Evolutionary conservation across 495 filamentous ascomycete species (phyloP).

Genomic region (Talaromyces stipitatus): DNA sequence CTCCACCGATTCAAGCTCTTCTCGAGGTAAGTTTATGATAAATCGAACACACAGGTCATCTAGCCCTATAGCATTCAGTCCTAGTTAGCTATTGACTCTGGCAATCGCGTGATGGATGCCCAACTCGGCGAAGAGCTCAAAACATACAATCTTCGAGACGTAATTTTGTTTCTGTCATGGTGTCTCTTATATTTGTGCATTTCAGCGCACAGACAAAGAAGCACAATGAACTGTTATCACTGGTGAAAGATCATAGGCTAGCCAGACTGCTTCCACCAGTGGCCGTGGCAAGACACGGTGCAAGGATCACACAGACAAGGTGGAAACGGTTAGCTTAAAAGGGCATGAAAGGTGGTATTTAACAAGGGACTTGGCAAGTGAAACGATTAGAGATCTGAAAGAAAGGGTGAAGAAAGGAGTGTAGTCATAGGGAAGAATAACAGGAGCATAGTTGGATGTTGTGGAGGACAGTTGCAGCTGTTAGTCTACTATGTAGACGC

Average conservation of each 20-base stretch:
- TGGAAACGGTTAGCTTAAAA: not conserved
- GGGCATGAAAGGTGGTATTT: too few species aligned
- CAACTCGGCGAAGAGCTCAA: not conserved
- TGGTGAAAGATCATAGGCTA: constrained; percentile 2
- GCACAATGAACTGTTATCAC: not conserved
- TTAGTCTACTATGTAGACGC: too few species aligned
- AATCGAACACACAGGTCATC: constrained; percentile 95
- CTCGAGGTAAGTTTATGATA: constrained; percentile 87
- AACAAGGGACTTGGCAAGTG: not conserved
- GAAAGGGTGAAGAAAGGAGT: not conserved
- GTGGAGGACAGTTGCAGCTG: too few species aligned
- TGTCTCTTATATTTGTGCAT: constrained; percentile 37
- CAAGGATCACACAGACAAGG: not conserved
- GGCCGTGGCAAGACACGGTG: not conserved
- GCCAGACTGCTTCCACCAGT: not conserved
- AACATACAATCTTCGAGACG: constrained; percentile 79
- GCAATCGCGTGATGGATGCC: too few species aligned
- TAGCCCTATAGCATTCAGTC: constrained; percentile 53
- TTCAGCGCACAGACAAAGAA: constrained; percentile 20
- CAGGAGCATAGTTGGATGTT: not conserved
- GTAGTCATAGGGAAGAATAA: not conserved
- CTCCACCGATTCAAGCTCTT: constrained; percentile 82
- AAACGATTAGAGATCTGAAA: not conserved
- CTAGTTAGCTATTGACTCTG: not conserved
- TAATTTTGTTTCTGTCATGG: constrained; percentile 75